Conservation (phyloP, 805 yeast species). For the Yarrowia sp. region DNA sequence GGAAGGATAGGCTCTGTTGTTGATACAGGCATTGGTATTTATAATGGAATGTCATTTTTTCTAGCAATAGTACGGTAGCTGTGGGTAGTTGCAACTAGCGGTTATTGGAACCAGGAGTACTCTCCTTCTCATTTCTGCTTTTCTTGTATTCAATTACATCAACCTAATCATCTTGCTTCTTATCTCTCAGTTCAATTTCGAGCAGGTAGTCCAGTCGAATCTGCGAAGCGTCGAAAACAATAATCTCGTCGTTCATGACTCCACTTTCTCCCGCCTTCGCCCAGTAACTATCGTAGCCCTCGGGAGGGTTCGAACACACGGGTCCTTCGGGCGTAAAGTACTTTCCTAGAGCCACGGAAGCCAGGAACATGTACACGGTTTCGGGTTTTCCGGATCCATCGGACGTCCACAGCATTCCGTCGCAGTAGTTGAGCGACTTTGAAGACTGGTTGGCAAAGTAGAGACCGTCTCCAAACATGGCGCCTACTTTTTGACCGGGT, state of each 20-base stretch:
- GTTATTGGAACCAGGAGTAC: too few relatives aligned
- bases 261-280: slow-evolving; percentile 25
- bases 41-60: too few relatives aligned
- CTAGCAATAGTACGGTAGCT: too few relatives aligned
- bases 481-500: slow-evolving; percentile 33
- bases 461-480: slow-evolving; percentile 38
- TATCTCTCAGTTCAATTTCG: slow-evolving; percentile 15
- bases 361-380: slow-evolving; percentile 33
- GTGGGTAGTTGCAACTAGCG: too few relatives aligned
- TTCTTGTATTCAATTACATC: too few relatives aligned
- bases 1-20: too few relatives aligned
- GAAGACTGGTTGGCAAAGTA: slow-evolving; percentile 36
- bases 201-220: slow-evolving; percentile 13
- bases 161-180: too few relatives aligned
- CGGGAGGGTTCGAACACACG: neutral
- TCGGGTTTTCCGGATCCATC: slow-evolving; percentile 1
- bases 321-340: slow-evolving; percentile 25
- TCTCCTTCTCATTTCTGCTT: too few relatives aligned
- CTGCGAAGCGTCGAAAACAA: slow-evolving; percentile 31
- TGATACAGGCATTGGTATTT: too few relatives aligned
- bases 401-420: slow-evolving; percentile 20
- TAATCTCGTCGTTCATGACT: slow-evolving; percentile 38
- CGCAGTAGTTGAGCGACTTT: slow-evolving; percentile 35
- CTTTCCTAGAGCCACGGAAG: slow-evolving; percentile 31
- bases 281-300: slow-evolving; percentile 36